These are phyloP conservation scores for Coemansia sp. DNA, from an alignment of 192 early-diverging fungal species.

Conservation along the genomic window DNA sequence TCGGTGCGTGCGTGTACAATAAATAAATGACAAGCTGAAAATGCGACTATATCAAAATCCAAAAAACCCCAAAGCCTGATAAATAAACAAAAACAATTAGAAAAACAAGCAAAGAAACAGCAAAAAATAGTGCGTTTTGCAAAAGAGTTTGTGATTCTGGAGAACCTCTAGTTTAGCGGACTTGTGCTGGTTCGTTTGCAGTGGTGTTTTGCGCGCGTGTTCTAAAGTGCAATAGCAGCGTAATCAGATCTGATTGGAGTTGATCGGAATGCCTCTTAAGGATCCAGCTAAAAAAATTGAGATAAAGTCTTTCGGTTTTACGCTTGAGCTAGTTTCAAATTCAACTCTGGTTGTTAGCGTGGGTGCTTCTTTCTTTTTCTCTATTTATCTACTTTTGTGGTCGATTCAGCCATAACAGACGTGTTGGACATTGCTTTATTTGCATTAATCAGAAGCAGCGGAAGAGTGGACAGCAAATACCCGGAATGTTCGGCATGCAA, in stretches of 20 bases:
- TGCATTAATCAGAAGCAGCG: background rate
- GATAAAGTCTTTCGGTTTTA: constrained; percentile 4
- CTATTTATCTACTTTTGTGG: background rate
- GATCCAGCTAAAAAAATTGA: background rate
- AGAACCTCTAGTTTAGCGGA: no score
- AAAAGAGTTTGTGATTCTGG: no score
- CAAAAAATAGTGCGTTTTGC: no score
- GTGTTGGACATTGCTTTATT: background rate
- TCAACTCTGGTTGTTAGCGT: no score
- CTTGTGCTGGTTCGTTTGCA: no score
- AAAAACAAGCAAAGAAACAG: no score
- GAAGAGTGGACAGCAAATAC: background rate
- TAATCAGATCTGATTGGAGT: background rate
- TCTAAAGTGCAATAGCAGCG: background rate
- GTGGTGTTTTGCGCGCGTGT: no score
- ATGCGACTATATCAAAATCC: no score
- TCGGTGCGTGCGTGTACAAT: no score
- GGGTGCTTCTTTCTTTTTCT: background rate
- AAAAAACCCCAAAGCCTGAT: no score
- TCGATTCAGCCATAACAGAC: background rate
- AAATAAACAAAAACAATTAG: no score
- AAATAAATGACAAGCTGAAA: no score
- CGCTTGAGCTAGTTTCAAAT: background rate
- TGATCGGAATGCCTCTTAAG: background rate
- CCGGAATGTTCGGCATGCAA: constrained; percentile 28